phyloP scores from a whole-genome alignment of 208 protist genomes.

The Blastocrithidia nonstop region DNA sequence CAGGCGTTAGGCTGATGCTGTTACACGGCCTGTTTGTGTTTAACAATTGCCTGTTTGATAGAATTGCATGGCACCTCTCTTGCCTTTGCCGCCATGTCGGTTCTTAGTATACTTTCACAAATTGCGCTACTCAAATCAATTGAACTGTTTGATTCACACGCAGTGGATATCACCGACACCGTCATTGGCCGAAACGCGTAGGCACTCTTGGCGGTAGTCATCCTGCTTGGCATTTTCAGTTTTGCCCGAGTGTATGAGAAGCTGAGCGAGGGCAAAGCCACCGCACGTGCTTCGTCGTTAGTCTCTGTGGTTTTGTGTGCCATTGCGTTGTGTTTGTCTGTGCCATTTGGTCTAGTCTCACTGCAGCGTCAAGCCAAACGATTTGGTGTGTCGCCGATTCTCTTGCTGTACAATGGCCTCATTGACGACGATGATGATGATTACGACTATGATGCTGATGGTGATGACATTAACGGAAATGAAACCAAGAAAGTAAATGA shows the following conservation, averaged over 20 bases:
- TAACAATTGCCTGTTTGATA: constrained; percentile 26
- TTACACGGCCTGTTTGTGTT: constrained; percentile 4
- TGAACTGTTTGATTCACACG: constrained; percentile 33
- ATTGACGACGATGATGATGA: constrained; percentile 15
- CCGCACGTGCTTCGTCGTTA: constrained; percentile 14
- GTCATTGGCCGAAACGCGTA: constrained; percentile 58
- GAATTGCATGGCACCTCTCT: constrained; percentile 18
- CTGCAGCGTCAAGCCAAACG: constrained; percentile 38
- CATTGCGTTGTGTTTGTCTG: constrained; percentile 26
- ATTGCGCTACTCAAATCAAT: constrained; percentile 43
- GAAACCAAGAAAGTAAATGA: too few species aligned
- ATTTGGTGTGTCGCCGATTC: constrained; percentile 15
- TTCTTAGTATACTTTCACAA: constrained; percentile 41
- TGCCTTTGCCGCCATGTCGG: constrained; percentile 19
- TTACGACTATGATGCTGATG: constrained; percentile 1
- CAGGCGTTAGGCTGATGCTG: constrained; percentile 40
- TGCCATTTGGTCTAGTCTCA: constrained; percentile 56
- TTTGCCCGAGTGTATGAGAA: constrained; percentile 31
- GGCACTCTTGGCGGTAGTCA: constrained; percentile 36
- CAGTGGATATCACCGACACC: constrained; percentile 65
- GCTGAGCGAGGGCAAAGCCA: constrained; percentile 8
- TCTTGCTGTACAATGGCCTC: constrained; percentile 10
- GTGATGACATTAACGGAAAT: neutral
- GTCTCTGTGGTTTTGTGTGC: constrained; percentile 30
- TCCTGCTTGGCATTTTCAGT: constrained; percentile 34